Evolutionary conservation across 208 protist genomes (phyloP), one percentile per base, ranked within the genome.

Genomic region (Kentomonas sorsogonicus): DNA sequence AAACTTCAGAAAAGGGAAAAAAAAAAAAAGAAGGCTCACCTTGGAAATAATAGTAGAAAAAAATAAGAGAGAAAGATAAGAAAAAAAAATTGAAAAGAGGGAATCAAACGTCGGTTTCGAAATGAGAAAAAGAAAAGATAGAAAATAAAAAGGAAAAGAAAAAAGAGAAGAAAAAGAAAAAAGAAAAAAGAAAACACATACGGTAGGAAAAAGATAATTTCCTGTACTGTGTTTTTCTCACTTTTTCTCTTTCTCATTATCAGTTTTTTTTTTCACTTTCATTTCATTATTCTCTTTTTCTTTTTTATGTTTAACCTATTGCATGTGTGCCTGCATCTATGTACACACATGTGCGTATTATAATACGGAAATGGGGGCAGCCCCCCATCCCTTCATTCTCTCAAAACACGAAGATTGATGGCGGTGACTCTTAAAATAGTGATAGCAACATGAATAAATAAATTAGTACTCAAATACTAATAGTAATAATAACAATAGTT

Each of bases 351-450:
- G 13, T 48, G 25, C n/a, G 11, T 27, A 26, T 48, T 27, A 26
- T 48, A 48, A 11, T 48, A 89, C 55, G 1, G 53, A 46, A 30
- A 66, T 68, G 23, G 83, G 66, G 6, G 72, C 79, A 1, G 63
- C 59, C n/a, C n/a, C n/a, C n/a, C n/a, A n/a, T n/a, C n/a, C n/a
- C n/a, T n/a, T n/a, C n/a, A n/a, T n/a, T n/a, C n/a, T n/a, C n/a
- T n/a, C n/a, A n/a, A n/a, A n/a, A n/a, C n/a, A n/a, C n/a, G n/a
- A n/a, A n/a, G n/a, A n/a, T n/a, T n/a, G n/a, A n/a, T n/a, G n/a
- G n/a, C n/a, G n/a, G n/a, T n/a, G n/a, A n/a, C n/a, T n/a, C n/a
- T n/a, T n/a, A n/a, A n/a, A n/a, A n/a, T n/a, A n/a, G n/a, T n/a
- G n/a, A n/a, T n/a, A n/a, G n/a, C n/a, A n/a, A n/a, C n/a, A n/a